Percentiles rank a stretch among this genome's conserved stretches.
These are phyloP conservation scores for Aspergillus asperescens DNA, from an alignment of 495 filamentous ascomycete species.

Conservation along the genomic window DNA sequence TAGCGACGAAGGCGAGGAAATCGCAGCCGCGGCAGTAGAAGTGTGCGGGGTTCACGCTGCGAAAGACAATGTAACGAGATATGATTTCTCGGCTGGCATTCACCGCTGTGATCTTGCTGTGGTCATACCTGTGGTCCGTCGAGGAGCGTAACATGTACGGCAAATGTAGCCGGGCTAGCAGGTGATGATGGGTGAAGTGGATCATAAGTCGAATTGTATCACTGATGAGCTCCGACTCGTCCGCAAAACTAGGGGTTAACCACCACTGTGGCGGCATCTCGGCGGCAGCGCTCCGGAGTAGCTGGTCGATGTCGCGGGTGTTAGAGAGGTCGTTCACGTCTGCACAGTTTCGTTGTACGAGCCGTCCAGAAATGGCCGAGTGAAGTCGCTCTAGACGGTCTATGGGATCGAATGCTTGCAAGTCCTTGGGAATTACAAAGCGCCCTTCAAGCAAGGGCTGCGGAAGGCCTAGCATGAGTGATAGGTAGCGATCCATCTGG, in stretches of 20 bases:
- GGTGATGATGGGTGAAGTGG: constrained; percentile 40
- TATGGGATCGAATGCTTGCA: constrained; percentile 12
- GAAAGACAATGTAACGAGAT: constrained; percentile 36
- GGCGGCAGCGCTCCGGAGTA: constrained; percentile 35
- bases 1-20: constrained; percentile 46
- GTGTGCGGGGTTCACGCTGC: constrained; percentile 24
- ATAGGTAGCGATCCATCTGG: constrained; percentile 40
- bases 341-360: constrained; percentile 41
- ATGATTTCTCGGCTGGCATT: constrained; percentile 45
- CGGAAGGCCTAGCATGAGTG: constrained; percentile 47
- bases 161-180: constrained; percentile 28
- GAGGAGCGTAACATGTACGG: constrained; percentile 27
- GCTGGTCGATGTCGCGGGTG: constrained; percentile 38
- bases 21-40: constrained; percentile 47
- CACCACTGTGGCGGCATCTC: constrained; percentile 39
- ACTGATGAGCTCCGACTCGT: neutral
- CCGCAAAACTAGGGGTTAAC: constrained; percentile 16
- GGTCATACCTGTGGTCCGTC: constrained; percentile 19
- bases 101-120: constrained; percentile 36
- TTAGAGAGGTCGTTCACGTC: constrained; percentile 16
- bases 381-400: constrained; percentile 27
- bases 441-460: constrained; percentile 31
- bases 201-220: constrained; percentile 21
- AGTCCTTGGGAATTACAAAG: constrained; percentile 12
- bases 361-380: constrained; percentile 28